A percentile compares a stretch with the other conserved stretches of the same genome.
These are phyloP conservation scores for Ustilago curta DNA, from an alignment of 1,284 basidiomycete genomes.

Conservation along the genomic window DNA sequence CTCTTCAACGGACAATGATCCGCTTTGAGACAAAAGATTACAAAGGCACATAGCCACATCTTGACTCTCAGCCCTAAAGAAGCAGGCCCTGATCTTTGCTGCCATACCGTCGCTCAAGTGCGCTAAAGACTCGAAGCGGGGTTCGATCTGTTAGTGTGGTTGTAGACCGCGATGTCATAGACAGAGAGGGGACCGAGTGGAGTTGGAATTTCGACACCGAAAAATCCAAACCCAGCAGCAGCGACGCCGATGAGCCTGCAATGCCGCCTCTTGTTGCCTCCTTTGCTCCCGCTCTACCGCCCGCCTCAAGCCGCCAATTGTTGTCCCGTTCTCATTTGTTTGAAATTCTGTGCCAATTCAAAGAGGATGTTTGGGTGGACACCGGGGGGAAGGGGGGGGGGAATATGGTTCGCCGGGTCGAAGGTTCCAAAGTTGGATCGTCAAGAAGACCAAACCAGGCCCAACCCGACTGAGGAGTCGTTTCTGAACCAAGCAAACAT, in stretches of 20 bases:
- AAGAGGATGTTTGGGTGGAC: neutral
- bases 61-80: neutral
- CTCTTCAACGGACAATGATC: constrained; percentile 3
- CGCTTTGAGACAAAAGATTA: neutral
- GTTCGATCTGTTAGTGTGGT: neutral
- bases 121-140: neutral
- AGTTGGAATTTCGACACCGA: constrained; percentile 15
- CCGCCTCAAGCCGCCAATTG: constrained; percentile 10
- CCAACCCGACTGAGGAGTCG: neutral
- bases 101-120: neutral
- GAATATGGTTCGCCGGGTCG: constrained; percentile 17
- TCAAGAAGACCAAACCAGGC: neutral
- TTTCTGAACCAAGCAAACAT: neutral
- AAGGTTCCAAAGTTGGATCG: constrained; percentile 1
- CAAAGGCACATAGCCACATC: neutral
- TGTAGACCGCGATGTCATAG: constrained; percentile 1
- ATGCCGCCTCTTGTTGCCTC: constrained; percentile 1
- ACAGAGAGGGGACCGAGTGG: neutral
- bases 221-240: constrained; percentile 25
- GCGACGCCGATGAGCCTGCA: constrained; percentile 8
- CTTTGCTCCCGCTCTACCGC: constrained; percentile 9
- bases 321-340: neutral
- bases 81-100: too few species aligned
- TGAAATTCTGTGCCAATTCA: too few species aligned
- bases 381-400: constrained; percentile 8